phyloP scores from a whole-genome alignment of 2,329 filamentous ascomycete genomes.

The Arthrobotrys iridis region DNA sequence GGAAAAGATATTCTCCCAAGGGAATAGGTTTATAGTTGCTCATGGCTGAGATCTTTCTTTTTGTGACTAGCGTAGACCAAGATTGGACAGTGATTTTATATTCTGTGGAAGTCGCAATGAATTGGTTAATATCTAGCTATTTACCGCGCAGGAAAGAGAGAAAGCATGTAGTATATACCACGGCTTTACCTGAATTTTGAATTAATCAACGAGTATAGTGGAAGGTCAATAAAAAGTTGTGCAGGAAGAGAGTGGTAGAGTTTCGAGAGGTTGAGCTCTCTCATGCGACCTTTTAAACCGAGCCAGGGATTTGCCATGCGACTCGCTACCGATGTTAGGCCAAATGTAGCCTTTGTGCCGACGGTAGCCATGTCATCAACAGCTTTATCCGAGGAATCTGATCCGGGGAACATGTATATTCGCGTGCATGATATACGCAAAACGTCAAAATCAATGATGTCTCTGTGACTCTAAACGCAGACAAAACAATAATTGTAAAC shows the following conservation, averaged over 20 bases:
- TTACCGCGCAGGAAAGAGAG: neutral
- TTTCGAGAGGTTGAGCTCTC: constrained; percentile 12
- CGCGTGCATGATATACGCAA: neutral
- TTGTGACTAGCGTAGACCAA: too few species aligned
- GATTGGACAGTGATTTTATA: neutral
- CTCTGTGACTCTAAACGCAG: too few species aligned
- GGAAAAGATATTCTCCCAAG: constrained; percentile 58
- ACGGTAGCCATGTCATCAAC: constrained; percentile 40
- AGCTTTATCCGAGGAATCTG: constrained; percentile 31
- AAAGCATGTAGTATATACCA: neutral
- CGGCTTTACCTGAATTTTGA: neutral
- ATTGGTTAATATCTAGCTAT: neutral
- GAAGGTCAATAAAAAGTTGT: constrained; percentile 5
- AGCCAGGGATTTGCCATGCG: constrained; percentile 18
- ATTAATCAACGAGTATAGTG: neutral
- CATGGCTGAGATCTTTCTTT: too few species aligned
- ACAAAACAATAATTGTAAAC: too few species aligned
- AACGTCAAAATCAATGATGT: too few species aligned
- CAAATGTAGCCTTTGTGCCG: constrained; percentile 35
- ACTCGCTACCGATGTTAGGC: constrained; percentile 33
- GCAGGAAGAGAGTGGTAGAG: constrained; percentile 20
- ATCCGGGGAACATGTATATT: neutral
- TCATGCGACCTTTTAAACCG: constrained; percentile 46
- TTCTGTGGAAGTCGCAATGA: neutral
- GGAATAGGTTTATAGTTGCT: constrained; percentile 56